Percentiles rank a stretch among this genome's conserved stretches.
Conservation (phyloP, 164 flowering plant genomes). For the Tinospora cordifolia region DNA sequence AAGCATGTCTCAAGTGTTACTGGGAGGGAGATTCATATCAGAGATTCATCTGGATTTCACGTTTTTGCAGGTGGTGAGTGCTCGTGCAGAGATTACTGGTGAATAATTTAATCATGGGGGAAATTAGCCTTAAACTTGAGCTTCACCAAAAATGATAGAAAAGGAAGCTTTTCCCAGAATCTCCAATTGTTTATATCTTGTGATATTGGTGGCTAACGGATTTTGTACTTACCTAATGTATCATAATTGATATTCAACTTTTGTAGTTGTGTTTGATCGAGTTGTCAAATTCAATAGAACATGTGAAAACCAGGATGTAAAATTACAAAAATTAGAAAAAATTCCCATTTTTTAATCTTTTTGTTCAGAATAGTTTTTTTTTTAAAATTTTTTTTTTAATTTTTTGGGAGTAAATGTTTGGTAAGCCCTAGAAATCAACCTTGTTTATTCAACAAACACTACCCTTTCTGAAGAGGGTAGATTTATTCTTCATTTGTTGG, state of each 20-base stretch:
- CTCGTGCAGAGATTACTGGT: conserved; percentile 67
- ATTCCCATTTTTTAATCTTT: too few relatives aligned
- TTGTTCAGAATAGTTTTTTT: too few relatives aligned
- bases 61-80: conserved; percentile 60
- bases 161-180: neutral
- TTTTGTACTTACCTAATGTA: conserved; percentile 6
- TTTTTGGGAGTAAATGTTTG: too few relatives aligned
- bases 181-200: neutral
- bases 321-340: too few relatives aligned
- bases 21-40: conserved; percentile 50
- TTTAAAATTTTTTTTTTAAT: too few relatives aligned
- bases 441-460: too few relatives aligned
- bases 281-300: neutral
- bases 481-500: too few relatives aligned
- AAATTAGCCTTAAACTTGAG: neutral
- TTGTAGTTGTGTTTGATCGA: neutral
- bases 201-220: neutral
- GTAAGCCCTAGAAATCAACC: neutral
- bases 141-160: neutral
- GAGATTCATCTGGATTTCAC: conserved; percentile 87
- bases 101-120: conserved; percentile 5
- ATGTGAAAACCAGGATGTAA: too few relatives aligned
- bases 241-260: neutral
- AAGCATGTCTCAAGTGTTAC: conserved; percentile 60
- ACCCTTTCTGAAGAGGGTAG: too few relatives aligned